Evolutionary conservation across 441 rosid genomes (phyloP), one percentile per base, ranked within the genome.

Genomic region (Populus hybrid): DNA sequence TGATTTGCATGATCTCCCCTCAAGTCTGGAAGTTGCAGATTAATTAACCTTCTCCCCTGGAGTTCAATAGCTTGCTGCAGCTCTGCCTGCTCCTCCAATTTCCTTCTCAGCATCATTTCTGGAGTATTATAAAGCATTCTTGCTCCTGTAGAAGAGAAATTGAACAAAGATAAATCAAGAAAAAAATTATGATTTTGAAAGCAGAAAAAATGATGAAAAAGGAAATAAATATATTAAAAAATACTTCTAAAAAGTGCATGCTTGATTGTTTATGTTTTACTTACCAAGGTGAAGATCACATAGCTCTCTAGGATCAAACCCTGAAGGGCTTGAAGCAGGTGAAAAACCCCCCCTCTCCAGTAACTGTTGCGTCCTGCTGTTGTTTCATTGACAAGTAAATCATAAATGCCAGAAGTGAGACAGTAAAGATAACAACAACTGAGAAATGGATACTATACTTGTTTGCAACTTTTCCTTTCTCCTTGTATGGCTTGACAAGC

Each of bases 401-500:
- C 6, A 69, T 63, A 70, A 54, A 69, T 61, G 18, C 46, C 34
- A 68, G 59, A 69, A 69, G 70, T 79, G 69, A 72, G 66, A 50
- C 77, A 38, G 23, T 67, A 63, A 73, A 50, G 46, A n/a, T 50
- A 42, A 24, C n/a, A 71, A 21, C 67, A 85, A 18, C 69, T 24
- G 61, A 21, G 24, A 35, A 64, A 42, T 72, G 50, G 63, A 76
- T 63, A 40, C 38, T 85, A 76, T 90, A 95, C 99, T 83, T 91
- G 66, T 86, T 96, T 38, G 87, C 83, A 42, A 90, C 81, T 91
- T 91, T 93, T 79, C 98, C 99, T 84, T 95, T 95, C 84, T 92
- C 99, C 90, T 93, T 95, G 88, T 95, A 93, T 5, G 98, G 99
- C 87, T 93, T 95, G 9, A 95, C 99, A 68, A 95, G 92, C 70